These are phyloP conservation scores for Chalara sp. DNA, from an alignment of 2,329 filamentous ascomycete species.

Conservation along the genomic window DNA sequence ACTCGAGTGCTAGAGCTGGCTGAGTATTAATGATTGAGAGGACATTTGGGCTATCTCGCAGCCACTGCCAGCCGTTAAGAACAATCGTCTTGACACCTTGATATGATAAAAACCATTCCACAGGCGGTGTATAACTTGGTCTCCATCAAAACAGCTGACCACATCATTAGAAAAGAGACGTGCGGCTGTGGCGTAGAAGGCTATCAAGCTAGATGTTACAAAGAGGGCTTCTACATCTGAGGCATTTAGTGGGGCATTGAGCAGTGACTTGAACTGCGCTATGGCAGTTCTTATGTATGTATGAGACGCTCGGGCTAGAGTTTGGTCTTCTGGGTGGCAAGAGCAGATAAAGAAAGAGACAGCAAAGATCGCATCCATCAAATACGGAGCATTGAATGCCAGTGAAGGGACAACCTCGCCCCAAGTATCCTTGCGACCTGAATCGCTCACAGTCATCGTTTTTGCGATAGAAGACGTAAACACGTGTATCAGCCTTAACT, in stretches of 20 bases:
- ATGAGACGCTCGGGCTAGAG: conserved; percentile 55
- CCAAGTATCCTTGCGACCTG: conserved; percentile 51
- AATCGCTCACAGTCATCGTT: conserved; percentile 47
- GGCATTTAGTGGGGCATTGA: conserved; percentile 49
- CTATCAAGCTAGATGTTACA: conserved; percentile 54
- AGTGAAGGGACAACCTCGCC: conserved; percentile 51
- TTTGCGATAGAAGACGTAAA: conserved; percentile 54
- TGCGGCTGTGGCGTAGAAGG: conserved; percentile 59
- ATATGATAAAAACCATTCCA: conserved; percentile 61
- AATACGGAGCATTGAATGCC: conserved; percentile 53
- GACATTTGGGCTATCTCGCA: conserved; percentile 49
- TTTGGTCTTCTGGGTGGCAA: conserved; percentile 48
- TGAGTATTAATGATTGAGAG: conserved; percentile 58
- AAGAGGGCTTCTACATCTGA: conserved; percentile 57
- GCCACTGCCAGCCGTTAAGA: conserved; percentile 57
- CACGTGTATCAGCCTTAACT: conserved; percentile 58
- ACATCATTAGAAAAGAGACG: conserved; percentile 53
- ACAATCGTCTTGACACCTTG: conserved; percentile 61
- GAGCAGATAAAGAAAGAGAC: conserved; percentile 56
- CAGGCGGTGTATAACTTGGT: conserved; percentile 55
- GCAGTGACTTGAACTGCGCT: conserved; percentile 49
- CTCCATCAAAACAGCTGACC: no score
- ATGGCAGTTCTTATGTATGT: conserved; percentile 59
- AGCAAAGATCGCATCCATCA: conserved; percentile 58
- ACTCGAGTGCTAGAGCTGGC: conserved; percentile 53